Percentiles rank a stretch among this genome's conserved stretches.
Evolutionary conservation across 2,329 filamentous ascomycete species (phyloP).

Genomic region (Metarhizium rileyi): DNA sequence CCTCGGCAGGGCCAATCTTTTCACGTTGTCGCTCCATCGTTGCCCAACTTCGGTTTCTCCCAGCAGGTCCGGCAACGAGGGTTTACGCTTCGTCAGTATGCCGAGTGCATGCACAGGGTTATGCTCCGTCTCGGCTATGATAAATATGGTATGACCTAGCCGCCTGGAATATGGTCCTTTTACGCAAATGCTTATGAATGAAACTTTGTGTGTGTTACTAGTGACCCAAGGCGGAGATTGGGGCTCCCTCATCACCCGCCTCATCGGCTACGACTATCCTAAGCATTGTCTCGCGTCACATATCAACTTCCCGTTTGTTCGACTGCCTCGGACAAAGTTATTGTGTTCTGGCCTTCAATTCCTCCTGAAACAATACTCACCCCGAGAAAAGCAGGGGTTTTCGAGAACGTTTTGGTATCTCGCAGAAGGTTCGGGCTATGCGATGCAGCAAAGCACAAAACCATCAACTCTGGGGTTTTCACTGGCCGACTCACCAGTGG

Average conservation of each 20-base stretch:
- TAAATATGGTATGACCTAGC: constrained; percentile 18
- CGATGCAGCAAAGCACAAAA: constrained; percentile 43
- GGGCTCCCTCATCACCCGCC: constrained; percentile 56
- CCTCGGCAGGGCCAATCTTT: constrained; percentile 32
- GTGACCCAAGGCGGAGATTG: constrained; percentile 59
- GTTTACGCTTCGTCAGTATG: constrained; percentile 24
- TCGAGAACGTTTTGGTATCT: constrained; percentile 47
- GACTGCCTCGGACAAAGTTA: constrained; percentile 37
- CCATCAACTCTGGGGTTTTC: constrained; percentile 65
- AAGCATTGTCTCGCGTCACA: constrained; percentile 43
- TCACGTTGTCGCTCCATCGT: constrained; percentile 46
- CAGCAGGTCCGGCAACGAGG: constrained; percentile 19
- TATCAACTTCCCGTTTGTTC: constrained; percentile 41
- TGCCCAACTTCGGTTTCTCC: constrained; percentile 42
- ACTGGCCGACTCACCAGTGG: constrained; percentile 56
- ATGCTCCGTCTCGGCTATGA: constrained; percentile 57
- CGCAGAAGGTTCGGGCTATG: constrained; percentile 35
- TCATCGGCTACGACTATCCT: constrained; percentile 50
- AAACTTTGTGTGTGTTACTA: too few relatives aligned
- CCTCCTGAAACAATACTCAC: constrained; percentile 41
- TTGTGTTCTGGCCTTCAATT: constrained; percentile 47
- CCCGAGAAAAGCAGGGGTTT: constrained; percentile 28
- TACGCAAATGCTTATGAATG: too few relatives aligned
- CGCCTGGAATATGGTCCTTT: too few relatives aligned
- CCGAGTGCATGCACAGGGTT: constrained; percentile 53